phyloP scores from a whole-genome alignment of 164 flowering plant genomes.

The Dillenia suffruticosa region DNA sequence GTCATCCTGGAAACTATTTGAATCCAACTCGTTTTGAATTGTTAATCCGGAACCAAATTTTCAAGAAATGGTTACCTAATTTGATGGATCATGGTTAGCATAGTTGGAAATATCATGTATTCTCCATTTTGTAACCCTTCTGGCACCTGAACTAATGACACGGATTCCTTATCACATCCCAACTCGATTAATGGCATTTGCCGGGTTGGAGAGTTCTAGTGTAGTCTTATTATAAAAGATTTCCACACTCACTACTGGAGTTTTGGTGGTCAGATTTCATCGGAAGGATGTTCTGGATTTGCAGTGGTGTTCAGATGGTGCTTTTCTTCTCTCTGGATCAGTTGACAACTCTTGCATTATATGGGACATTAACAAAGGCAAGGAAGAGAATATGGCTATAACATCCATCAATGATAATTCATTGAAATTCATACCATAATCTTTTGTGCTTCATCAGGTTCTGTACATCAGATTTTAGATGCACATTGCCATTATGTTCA shows the following conservation, averaged over 20 bases:
- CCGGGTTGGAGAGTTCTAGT: too few species aligned
- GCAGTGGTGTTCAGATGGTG: constrained; percentile 85
- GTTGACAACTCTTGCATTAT: constrained; percentile 96
- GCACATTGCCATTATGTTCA: constrained; percentile 94
- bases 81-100: too few species aligned
- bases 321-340: constrained; percentile 87
- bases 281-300: constrained; percentile 96
- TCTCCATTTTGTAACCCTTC: too few species aligned
- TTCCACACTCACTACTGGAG: not conserved
- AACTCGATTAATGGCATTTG: too few species aligned
- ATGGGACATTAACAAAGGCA: constrained; percentile 94
- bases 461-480: constrained; percentile 91
- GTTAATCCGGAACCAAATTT: too few species aligned
- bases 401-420: not conserved
- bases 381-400: constrained; percentile 3
- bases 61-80: too few species aligned
- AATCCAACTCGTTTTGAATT: too few species aligned
- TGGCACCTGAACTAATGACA: too few species aligned
- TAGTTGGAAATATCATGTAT: too few species aligned
- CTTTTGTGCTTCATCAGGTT: constrained; percentile 42
- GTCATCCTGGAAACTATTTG: too few species aligned
- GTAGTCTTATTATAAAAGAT: not conserved
- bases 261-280: constrained; percentile 63
- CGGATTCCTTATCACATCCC: too few species aligned
- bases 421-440: not conserved